Conservation (phyloP, 352 stramenopile genomes). For the Phytophthora chlamydospora region DNA sequence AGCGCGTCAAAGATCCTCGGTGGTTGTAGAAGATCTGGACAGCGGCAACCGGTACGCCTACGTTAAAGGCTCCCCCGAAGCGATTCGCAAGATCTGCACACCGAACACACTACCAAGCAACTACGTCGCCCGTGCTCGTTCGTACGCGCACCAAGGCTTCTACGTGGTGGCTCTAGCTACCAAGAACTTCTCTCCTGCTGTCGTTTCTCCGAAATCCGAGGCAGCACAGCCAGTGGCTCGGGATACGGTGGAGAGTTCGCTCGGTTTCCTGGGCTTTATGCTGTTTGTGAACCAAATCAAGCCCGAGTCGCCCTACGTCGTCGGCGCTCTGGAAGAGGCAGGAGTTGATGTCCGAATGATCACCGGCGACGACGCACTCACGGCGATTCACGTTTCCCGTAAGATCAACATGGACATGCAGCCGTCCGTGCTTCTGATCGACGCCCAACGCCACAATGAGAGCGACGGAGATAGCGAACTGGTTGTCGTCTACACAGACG, state of each 20-base stretch:
- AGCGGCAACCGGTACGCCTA: constrained; percentile 64
- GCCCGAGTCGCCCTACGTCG: constrained; percentile 80
- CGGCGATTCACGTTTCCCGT: constrained; percentile 70
- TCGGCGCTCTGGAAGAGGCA: constrained; percentile 75
- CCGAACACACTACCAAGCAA: constrained; percentile 65
- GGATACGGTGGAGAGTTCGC: constrained; percentile 76
- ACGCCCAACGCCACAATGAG: constrained; percentile 32
- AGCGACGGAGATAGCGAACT: constrained; percentile 4
- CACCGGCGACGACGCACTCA: constrained; percentile 89
- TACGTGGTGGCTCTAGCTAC: constrained; percentile 79
- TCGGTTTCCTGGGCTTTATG: constrained; percentile 86
- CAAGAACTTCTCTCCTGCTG: constrained; percentile 52
- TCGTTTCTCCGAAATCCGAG: constrained; percentile 32
- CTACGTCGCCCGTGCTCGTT: constrained; percentile 63
- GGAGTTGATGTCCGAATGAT: constrained; percentile 88
- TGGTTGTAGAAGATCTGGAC: constrained; percentile 75
- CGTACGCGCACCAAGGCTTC: constrained; percentile 82
- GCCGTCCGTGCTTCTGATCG: constrained; percentile 56
- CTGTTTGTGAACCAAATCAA: constrained; percentile 93
- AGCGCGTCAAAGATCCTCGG: constrained; percentile 67
- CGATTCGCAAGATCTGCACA: constrained; percentile 69
- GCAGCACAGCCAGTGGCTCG: constrained; percentile 55
- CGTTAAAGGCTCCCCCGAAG: constrained; percentile 74
- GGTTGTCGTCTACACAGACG: constrained; percentile 58
- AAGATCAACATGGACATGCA: constrained; percentile 81